A percentile compares a stretch with the other conserved stretches of the same genome.
Conservation (phyloP, 2,329 filamentous ascomycete species). For the Fusarium acutatum region DNA sequence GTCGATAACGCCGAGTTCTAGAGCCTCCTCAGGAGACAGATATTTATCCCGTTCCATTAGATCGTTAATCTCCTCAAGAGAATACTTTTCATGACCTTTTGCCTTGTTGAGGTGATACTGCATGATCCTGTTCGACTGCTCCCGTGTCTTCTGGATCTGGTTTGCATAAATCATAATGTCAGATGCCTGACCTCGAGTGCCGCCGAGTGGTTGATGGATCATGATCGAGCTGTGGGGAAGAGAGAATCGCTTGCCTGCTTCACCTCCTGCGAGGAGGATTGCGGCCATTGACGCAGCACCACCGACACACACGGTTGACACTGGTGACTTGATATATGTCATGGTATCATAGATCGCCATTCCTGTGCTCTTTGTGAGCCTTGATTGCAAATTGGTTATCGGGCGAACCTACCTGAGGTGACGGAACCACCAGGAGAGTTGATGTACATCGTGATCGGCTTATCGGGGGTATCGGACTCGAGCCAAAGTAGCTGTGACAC, state of each 20-base stretch:
- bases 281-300: slow-evolving; percentile 96
- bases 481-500: slow-evolving; percentile 97
- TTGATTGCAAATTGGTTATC: not conserved
- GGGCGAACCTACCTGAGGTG: slow-evolving; percentile 62
- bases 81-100: slow-evolving; percentile 78
- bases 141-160: slow-evolving; percentile 88
- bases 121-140: slow-evolving; percentile 91
- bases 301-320: slow-evolving; percentile 94
- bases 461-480: slow-evolving; percentile 94
- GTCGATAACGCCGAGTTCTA: slow-evolving; percentile 91
- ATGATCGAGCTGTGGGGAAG: slow-evolving; percentile 95
- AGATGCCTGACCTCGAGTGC: slow-evolving; percentile 69
- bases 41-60: slow-evolving; percentile 99
- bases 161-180: slow-evolving; percentile 98
- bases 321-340: slow-evolving; percentile 92
- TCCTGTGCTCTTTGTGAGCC: slow-evolving; percentile 48
- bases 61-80: slow-evolving; percentile 84
- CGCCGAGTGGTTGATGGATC: slow-evolving; percentile 93
- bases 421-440: slow-evolving; percentile 96
- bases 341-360: slow-evolving; percentile 98
- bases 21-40: slow-evolving; percentile 85
- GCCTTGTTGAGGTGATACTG: slow-evolving; percentile 82
- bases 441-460: slow-evolving; percentile 97
- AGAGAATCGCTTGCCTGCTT: slow-evolving; percentile 84
- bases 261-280: slow-evolving; percentile 85